These are phyloP conservation scores for Rutstroemia sp. DNA, from an alignment of 2,329 filamentous ascomycete genomes.

Conservation along the genomic window DNA sequence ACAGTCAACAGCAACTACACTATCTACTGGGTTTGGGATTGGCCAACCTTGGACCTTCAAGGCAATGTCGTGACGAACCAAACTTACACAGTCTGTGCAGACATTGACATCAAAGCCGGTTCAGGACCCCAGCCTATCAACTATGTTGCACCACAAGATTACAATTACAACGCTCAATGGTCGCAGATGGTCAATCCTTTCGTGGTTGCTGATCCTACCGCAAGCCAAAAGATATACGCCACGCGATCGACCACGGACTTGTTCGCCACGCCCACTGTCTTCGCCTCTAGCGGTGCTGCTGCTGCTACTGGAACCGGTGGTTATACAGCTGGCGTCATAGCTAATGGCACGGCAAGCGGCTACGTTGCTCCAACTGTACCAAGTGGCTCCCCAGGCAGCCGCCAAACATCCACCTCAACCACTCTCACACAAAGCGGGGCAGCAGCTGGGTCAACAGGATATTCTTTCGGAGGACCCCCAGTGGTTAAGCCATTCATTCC, in stretches of 20 bases:
- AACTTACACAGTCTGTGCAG: constrained; percentile 52
- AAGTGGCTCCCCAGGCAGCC: background rate
- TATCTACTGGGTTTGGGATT: constrained; percentile 96
- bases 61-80: constrained; percentile 43
- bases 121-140: constrained; percentile 1
- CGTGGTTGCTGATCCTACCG: constrained; percentile 15
- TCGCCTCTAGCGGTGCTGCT: background rate
- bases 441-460: background rate
- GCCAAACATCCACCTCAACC: background rate
- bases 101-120: constrained; percentile 34
- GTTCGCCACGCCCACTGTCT: constrained; percentile 1
- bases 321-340: background rate
- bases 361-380: too few species aligned
- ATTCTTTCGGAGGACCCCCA: too few species aligned
- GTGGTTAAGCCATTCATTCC: constrained; percentile 1
- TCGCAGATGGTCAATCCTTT: constrained; percentile 23
- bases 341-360: background rate
- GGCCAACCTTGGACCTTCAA: constrained; percentile 53
- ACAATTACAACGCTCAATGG: constrained; percentile 10
- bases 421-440: background rate
- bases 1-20: constrained; percentile 62
- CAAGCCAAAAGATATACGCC: constrained; percentile 1
- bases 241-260: constrained; percentile 1
- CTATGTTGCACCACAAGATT: constrained; percentile 6
- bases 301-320: background rate